Evolutionary conservation across 306 rosid genomes (phyloP).

Genomic region (Delonix regia): DNA sequence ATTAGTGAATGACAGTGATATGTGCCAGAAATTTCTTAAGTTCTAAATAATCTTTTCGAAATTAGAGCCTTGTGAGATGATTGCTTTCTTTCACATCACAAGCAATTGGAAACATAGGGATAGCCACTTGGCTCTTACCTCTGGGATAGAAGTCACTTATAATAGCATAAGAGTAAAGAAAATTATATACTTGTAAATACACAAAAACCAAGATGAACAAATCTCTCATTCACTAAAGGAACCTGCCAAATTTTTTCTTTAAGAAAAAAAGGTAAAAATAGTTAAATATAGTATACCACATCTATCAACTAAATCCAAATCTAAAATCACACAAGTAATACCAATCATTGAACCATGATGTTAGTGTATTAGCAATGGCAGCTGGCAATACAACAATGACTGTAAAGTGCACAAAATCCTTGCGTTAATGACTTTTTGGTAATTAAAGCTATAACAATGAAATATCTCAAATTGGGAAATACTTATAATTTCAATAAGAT

Average conservation of each 20-base stretch:
- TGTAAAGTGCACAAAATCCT: slow-evolving; percentile 40
- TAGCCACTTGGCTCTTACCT: no score
- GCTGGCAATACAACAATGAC: slow-evolving; percentile 81
- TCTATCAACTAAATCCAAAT: no score
- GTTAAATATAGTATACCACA: slow-evolving; percentile 15
- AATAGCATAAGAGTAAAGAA: neutral
- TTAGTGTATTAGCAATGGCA: slow-evolving; percentile 87
- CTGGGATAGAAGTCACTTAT: neutral
- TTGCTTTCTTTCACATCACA: neutral
- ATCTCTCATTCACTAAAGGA: slow-evolving; percentile 70
- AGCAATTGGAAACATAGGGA: neutral
- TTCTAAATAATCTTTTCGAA: no score
- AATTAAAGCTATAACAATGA: neutral
- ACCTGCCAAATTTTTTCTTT: no score
- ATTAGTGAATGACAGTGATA: no score
- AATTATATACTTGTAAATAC: no score
- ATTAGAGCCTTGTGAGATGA: no score
- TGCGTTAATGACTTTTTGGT: slow-evolving; percentile 24
- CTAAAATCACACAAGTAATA: slow-evolving; percentile 44
- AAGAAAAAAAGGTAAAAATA: slow-evolving; percentile 24
- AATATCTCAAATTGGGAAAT: neutral
- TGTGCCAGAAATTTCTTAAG: no score
- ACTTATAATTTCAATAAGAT: no score
- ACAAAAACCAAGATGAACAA: slow-evolving; percentile 78
- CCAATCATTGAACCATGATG: slow-evolving; percentile 81